Base-by-base conservation (phyloP, 371 early-diverging fungal genomes). In the Apophysomyces variabilis region DNA sequence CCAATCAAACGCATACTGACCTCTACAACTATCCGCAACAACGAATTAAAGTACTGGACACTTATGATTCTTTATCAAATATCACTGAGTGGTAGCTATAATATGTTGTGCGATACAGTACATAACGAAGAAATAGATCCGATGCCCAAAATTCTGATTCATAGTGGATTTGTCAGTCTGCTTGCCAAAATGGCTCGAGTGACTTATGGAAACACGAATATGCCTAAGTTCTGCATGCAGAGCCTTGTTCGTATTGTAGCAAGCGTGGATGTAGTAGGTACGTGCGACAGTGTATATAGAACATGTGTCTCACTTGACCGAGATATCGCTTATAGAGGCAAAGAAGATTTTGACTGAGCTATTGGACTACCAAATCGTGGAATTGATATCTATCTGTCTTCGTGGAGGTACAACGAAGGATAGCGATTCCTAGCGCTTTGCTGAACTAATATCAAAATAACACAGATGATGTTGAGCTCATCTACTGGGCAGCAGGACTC, bases 201-300 rank as follows among this genome's bases (percentile, higher is more conserved):
- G 45, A 90, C 92, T 0, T 93, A 89, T 75, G 93, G 93, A 9
- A 94, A 92, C 60, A 86, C 90, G 11, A 92, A 86, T 57, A 91
- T 93, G 91, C 94, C 93, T 16, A 92, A 91, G 66, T 84, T 92
- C 9, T 93, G 93, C 70, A 74, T 94, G 69, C 92, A 94, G 69
- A 84, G 91, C 39, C 75, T 94, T 38, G 93, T 94, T 0, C 84
- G 94, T n/a, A 72, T 94, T 38, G 73, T 93, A 5, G 84, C 90
- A 4, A 86, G 79, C 54, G 77, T 92, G 54, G 88, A 85, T 39
- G 70, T 73, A 9, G 58, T 67, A 60, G 78, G 83, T 81, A 66
- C 60, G 64, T 18, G 4, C 6, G 21, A 11, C 8, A 9, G 35
- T 7, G 5, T 21, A 26, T 45, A 41, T 41, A 41, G 1, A 41